These are phyloP conservation scores for Mycena metata DNA, from an alignment of 768 basidiomycete genomes.

Conservation along the genomic window DNA sequence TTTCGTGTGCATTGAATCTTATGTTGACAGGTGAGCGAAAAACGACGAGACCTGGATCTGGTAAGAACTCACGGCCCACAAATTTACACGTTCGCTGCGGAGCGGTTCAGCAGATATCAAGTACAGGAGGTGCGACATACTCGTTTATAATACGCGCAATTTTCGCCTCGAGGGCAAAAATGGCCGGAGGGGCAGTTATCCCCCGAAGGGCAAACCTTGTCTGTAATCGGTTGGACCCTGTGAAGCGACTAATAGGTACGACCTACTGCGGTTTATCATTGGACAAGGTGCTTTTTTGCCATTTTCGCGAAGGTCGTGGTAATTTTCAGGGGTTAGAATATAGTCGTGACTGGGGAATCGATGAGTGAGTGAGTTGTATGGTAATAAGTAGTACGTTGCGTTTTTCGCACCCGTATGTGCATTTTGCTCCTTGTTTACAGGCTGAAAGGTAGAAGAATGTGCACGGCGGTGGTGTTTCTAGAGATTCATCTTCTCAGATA, in stretches of 20 bases:
- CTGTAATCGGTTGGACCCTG: conserved; percentile 40
- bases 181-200: conserved; percentile 53
- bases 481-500: neutral
- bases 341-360: conserved; percentile 51
- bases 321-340: conserved; percentile 50
- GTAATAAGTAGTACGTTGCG: too few species aligned
- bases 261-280: conserved; percentile 52
- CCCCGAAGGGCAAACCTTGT: conserved; percentile 39
- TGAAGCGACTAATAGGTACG: neutral
- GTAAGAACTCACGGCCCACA: conserved; percentile 22
- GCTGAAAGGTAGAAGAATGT: conserved; percentile 57
- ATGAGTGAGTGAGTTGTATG: too few species aligned
- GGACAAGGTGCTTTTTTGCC: conserved; percentile 59
- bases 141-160: conserved; percentile 49
- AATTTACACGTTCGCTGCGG: conserved; percentile 30
- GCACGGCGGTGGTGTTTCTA: conserved; percentile 57
- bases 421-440: conserved; percentile 50
- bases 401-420: conserved; percentile 42
- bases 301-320: conserved; percentile 50
- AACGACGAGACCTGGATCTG: neutral
- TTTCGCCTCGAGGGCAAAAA: conserved; percentile 51
- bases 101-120: conserved; percentile 1
- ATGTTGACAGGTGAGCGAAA: neutral
- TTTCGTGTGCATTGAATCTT: conserved; percentile 23
- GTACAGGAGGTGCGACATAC: conserved; percentile 47